These are phyloP conservation scores for Coemansia aciculifera DNA, from an alignment of 192 early-diverging fungal genomes.

Conservation along the genomic window DNA sequence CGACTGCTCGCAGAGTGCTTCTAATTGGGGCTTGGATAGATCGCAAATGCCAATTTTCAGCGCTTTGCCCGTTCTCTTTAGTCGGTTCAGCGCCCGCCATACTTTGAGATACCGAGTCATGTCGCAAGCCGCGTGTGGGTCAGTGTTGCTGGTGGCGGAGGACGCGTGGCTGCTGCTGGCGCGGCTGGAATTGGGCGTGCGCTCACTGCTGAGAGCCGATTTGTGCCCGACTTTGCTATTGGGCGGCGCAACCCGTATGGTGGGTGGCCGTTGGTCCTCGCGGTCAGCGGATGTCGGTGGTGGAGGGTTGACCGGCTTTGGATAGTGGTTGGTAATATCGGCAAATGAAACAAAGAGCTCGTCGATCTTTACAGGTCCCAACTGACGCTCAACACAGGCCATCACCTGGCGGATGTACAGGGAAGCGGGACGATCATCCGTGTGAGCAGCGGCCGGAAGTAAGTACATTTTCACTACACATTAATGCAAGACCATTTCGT, in stretches of 20 bases:
- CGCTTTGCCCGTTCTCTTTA: constrained; percentile 29
- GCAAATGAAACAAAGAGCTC: constrained; percentile 48
- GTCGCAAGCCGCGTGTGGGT: constrained; percentile 7
- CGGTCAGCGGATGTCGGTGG: neutral
- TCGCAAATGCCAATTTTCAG: constrained; percentile 47
- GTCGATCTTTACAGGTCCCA: constrained; percentile 45
- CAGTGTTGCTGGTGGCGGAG: neutral
- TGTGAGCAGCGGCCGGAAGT: constrained; percentile 36
- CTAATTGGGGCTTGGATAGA: constrained; percentile 29
- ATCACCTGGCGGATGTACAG: constrained; percentile 44
- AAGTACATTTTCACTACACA: constrained; percentile 46
- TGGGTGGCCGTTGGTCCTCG: neutral
- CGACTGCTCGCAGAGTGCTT: constrained; percentile 28
- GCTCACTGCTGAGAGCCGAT: neutral
- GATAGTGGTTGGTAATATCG: constrained; percentile 22
- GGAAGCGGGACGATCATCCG: constrained; percentile 35
- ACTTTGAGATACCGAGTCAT: constrained; percentile 48
- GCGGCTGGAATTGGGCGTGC: too few relatives aligned
- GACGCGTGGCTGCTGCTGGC: neutral
- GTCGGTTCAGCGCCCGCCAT: constrained; percentile 27
- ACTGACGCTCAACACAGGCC: constrained; percentile 39
- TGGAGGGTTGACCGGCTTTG: neutral
- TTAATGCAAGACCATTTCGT: neutral
- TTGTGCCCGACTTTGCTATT: neutral
- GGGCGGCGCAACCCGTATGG: neutral